Evolutionary conservation across 192 early-diverging fungal genomes (phyloP), one percentile per base, ranked within the genome.

Genomic region (Gigaspora rosea): DNA sequence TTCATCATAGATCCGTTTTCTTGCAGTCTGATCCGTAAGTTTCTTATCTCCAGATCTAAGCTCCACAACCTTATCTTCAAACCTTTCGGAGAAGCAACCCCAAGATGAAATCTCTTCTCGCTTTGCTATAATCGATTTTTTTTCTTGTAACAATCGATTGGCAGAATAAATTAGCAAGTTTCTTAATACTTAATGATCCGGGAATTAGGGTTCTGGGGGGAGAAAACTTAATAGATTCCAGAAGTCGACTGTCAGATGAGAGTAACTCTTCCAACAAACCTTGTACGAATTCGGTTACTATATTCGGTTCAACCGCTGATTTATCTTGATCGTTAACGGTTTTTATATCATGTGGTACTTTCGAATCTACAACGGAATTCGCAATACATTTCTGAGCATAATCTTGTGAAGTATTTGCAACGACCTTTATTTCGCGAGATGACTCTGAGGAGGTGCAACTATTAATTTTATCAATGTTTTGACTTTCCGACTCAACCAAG

Each of bases 201-300:
- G 48, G 8, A 67, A 67, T n/a, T 47, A 67, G 22, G 48, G 68
- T 70, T 54, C 3, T 71, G 52, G 52, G 27, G 27, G 16, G 7
- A 33, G 50, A 56, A 33, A 71, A 54, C 52, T 71, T 54, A 35
- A 71, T 71, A 71, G 49, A 13, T 47, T 68, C 65, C 50, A 8
- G 32, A 13, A 51, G 33, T 71, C 9, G 35, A n/a, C 8, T 13
- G 13, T 41, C 22, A 36, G 13, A 4, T 15, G 49, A 71, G 27
- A 33, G 7, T 20, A 71, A 13, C 15, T 71, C 70, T 36, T 71
- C 5, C 16, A 71, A 71, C 27, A 71, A 71, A 54, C n/a, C 50
- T 71, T 71, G 69, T 54, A 71, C 69, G 32, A 71, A 71, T 51
- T 71, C 70, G 10, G 20, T 71, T 41, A 36, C 70, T 57, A 71